A percentile compares a stretch with the other conserved stretches of the same genome.
These are phyloP conservation scores for Eucalyptus marginata DNA, from an alignment of 345 rosid genomes.

Conservation along the genomic window DNA sequence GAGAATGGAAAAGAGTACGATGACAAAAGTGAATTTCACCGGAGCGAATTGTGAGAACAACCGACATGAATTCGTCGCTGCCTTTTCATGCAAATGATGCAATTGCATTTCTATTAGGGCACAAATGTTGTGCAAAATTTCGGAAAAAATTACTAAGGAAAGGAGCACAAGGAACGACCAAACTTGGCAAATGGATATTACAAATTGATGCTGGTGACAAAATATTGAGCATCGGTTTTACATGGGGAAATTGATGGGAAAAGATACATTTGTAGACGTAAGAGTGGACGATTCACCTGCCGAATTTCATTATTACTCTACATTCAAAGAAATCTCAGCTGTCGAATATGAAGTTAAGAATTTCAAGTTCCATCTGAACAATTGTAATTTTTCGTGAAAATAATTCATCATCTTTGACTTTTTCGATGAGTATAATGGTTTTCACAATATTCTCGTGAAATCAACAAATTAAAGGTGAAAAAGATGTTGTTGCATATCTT, in stretches of 20 bases:
- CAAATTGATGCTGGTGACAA: background rate
- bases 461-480: background rate
- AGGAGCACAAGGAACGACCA: background rate
- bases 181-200: background rate
- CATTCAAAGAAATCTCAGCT: background rate
- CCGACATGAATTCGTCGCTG: background rate
- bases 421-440: background rate
- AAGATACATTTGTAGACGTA: background rate
- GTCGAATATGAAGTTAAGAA: background rate
- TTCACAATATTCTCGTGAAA: background rate
- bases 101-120: background rate
- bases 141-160: background rate
- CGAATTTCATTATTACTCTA: background rate
- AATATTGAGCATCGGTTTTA: background rate
- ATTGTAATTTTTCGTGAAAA: background rate
- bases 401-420: background rate
- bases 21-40: background rate
- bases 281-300: background rate
- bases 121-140: background rate
- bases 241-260: background rate
- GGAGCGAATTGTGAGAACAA: background rate
- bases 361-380: background rate
- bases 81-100: background rate
- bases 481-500: background rate
- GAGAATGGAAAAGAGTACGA: background rate